These are phyloP conservation scores for Filobasidium floriforme DNA, from an alignment of 768 basidiomycete genomes.

Conservation along the genomic window DNA sequence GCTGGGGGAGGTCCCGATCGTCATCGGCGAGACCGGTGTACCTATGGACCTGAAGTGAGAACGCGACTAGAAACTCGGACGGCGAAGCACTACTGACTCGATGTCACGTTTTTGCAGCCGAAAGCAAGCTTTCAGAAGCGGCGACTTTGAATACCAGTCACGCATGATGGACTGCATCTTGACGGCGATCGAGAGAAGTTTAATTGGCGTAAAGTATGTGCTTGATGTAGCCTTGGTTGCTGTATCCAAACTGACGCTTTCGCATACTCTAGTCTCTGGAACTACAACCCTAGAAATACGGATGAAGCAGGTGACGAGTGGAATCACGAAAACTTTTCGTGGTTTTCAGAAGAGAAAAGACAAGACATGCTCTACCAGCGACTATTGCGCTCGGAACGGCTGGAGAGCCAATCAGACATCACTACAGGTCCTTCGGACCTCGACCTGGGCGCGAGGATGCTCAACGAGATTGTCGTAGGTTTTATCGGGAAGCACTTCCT, in stretches of 20 bases:
- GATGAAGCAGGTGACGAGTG: slow-evolving; percentile 72
- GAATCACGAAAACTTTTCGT: slow-evolving; percentile 97
- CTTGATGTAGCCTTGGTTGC: not conserved
- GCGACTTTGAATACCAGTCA: slow-evolving; percentile 72
- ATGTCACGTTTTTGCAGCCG: slow-evolving; percentile 49
- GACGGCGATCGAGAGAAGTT: slow-evolving; percentile 65
- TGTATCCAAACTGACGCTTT: not conserved
- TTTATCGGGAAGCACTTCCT: not conserved
- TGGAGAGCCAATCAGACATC: slow-evolving; percentile 49
- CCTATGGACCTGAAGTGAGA: slow-evolving; percentile 96
- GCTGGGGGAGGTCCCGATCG: slow-evolving; percentile 71
- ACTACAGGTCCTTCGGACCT: slow-evolving; percentile 53
- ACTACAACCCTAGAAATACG: slow-evolving; percentile 80
- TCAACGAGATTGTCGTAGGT: slow-evolving; percentile 61
- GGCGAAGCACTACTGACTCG: not conserved
- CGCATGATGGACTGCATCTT: slow-evolving; percentile 94
- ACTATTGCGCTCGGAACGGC: slow-evolving; percentile 20
- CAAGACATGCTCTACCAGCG: slow-evolving; percentile 15
- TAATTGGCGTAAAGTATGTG: slow-evolving; percentile 78
- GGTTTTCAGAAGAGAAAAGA: slow-evolving; percentile 57
- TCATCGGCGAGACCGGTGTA: slow-evolving; percentile 88
- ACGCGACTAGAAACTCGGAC: not conserved
- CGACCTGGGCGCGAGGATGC: slow-evolving; percentile 73
- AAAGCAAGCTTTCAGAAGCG: slow-evolving; percentile 61
- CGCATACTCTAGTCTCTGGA: slow-evolving; percentile 65